Evolutionary conservation across 1,139 yeast species (phyloP).

Genomic region (Trichomonascaceae sp.): DNA sequence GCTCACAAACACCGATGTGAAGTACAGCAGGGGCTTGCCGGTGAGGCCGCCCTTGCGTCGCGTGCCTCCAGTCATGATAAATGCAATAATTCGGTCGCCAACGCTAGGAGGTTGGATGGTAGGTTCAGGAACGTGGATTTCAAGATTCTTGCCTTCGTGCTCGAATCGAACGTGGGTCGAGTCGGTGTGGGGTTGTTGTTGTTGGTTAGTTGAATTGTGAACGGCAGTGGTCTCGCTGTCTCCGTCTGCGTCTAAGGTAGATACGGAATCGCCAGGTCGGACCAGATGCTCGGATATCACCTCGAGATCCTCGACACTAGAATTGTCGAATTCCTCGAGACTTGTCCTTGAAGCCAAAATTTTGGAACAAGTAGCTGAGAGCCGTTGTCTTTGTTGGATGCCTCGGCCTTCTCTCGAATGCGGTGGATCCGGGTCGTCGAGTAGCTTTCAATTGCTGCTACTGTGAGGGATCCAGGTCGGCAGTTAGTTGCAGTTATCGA

Average conservation of each 20-base stretch:
- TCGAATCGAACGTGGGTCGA: neutral
- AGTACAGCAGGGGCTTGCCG: conserved; percentile 35
- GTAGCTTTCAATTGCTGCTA: too few relatives aligned
- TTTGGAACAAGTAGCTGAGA: too few relatives aligned
- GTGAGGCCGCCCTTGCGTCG: conserved; percentile 14
- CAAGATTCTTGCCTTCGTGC: conserved; percentile 3
- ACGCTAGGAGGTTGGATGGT: conserved; percentile 11
- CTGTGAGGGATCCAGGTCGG: too few relatives aligned
- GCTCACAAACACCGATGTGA: conserved; percentile 71
- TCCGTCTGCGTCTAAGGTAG: too few relatives aligned
- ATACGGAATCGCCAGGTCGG: too few relatives aligned
- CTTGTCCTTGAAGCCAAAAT: neutral
- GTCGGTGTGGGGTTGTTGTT: neutral
- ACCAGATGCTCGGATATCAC: too few relatives aligned
- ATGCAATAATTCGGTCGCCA: conserved; percentile 15
- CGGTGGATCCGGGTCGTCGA: too few relatives aligned
- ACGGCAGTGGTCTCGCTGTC: too few relatives aligned
- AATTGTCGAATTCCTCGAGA: neutral
- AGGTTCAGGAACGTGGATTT: conserved; percentile 13
- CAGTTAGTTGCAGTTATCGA: too few relatives aligned
- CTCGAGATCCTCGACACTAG: neutral
- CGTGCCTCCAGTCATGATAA: conserved; percentile 16
- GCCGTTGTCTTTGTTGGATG: too few relatives aligned
- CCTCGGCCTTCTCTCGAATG: too few relatives aligned
- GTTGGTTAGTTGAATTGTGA: too few relatives aligned